A percentile compares a stretch with the other conserved stretches of the same genome.
These are phyloP conservation scores for Sanghuangporus sanghuang DNA, from an alignment of 1,284 basidiomycete species.

Conservation along the genomic window DNA sequence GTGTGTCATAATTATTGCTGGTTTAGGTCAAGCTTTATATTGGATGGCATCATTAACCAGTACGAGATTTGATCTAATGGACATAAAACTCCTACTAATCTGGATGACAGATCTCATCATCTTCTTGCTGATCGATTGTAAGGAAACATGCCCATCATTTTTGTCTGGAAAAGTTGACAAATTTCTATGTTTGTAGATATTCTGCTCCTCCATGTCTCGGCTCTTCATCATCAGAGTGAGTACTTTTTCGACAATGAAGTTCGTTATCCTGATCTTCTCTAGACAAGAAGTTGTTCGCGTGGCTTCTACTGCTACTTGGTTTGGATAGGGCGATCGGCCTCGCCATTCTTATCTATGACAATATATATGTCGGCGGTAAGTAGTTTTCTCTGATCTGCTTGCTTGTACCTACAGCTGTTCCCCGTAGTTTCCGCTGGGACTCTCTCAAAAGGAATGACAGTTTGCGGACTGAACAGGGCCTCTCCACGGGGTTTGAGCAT, in stretches of 20 bases:
- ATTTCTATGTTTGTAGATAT: neutral
- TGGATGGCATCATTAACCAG: neutral
- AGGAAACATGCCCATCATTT: neutral
- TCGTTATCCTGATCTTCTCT: too few species aligned
- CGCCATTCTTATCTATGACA: too few species aligned
- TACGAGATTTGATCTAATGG: neutral
- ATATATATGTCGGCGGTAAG: too few species aligned
- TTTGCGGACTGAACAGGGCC: neutral
- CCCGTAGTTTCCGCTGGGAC: too few species aligned
- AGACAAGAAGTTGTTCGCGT: too few species aligned
- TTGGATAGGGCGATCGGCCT: too few species aligned
- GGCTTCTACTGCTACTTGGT: too few species aligned
- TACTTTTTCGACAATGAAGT: too few species aligned
- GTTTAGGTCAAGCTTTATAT: too few species aligned
- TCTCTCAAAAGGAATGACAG: neutral
- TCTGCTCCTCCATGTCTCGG: neutral
- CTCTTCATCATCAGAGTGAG: neutral
- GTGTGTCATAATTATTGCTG: too few species aligned
- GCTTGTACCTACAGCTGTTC: too few species aligned
- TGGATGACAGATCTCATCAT: neutral
- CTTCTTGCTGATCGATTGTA: slow-evolving; percentile 1
- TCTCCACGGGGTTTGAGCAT: neutral
- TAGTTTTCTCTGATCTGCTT: too few species aligned
- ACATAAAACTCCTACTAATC: neutral
- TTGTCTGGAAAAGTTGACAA: neutral